Evolutionary conservation across 805 yeast species (phyloP).

Genomic region (Hanseniaspora jakobsenii): DNA sequence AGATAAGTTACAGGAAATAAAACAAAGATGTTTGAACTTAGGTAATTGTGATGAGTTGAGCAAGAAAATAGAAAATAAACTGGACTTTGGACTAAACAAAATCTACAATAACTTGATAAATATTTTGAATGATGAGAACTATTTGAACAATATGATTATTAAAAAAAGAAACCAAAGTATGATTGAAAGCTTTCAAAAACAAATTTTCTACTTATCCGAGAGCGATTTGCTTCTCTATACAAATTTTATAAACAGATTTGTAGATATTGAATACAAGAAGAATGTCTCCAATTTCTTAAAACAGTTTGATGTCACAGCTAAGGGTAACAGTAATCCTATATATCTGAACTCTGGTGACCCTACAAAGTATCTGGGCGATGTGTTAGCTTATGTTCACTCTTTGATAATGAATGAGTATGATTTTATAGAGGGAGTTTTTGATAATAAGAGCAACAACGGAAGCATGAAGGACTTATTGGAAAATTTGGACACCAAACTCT

Average conservation of each 20-base stretch:
- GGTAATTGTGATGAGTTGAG: conserved; percentile 61
- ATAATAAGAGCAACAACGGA: conserved; percentile 16
- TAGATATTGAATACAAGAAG: conserved; percentile 53
- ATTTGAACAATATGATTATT: conserved; percentile 18
- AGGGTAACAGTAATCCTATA: conserved; percentile 35
- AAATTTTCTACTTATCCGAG: conserved; percentile 27
- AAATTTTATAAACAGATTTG: conserved; percentile 48
- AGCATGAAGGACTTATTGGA: conserved; percentile 17
- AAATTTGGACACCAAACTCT: conserved; percentile 23
- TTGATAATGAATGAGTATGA: conserved; percentile 81
- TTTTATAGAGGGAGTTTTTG: conserved; percentile 49
- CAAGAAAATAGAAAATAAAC: conserved; percentile 40
- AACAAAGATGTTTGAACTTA: conserved; percentile 55
- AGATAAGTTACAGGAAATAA: conserved; percentile 50
- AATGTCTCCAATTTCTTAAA: conserved; percentile 55
- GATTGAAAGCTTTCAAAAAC: conserved; percentile 25
- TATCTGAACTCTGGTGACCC: conserved; percentile 67
- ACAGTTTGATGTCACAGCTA: conserved; percentile 33
- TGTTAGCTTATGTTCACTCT: conserved; percentile 78
- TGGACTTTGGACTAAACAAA: conserved; percentile 44
- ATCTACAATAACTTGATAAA: conserved; percentile 35
- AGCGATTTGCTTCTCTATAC: conserved; percentile 42
- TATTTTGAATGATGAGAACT: conserved; percentile 22
- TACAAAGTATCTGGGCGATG: conserved; percentile 68
- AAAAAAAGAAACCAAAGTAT: conserved; percentile 17